A percentile compares a stretch with the other conserved stretches of the same genome.
phyloP scores from a whole-genome alignment of 2,329 filamentous ascomycete species.

The Fusarium verticillioides region DNA sequence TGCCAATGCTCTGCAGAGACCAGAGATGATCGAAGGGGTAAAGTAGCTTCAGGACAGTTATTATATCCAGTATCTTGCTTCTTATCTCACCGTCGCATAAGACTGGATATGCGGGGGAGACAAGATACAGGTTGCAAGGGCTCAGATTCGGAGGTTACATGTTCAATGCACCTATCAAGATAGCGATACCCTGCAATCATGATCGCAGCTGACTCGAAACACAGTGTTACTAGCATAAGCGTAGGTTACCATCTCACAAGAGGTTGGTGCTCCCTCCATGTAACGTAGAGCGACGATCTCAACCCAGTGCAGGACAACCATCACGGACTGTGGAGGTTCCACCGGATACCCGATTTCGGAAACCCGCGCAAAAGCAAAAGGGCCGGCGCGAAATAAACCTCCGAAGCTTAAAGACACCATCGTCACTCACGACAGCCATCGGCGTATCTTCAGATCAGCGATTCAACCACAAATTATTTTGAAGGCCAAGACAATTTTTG shows the following conservation, averaged over 20 bases:
- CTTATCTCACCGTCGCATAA: not conserved
- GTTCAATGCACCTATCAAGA: not conserved
- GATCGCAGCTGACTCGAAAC: not conserved
- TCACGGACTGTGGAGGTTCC: not conserved
- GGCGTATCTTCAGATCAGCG: fast-evolving
- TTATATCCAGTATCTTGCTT: not conserved
- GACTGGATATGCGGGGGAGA: not conserved
- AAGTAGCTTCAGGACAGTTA: too few relatives aligned
- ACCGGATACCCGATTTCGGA: conserved; percentile 3
- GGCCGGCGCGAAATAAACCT: not conserved
- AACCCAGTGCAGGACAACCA: not conserved
- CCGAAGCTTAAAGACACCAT: not conserved
- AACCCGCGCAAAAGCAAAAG: not conserved
- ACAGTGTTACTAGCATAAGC: not conserved
- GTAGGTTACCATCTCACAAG: not conserved
- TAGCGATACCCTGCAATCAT: not conserved
- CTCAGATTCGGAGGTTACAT: conserved; percentile 3
- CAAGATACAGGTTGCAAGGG: not conserved
- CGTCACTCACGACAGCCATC: not conserved
- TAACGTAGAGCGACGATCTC: conserved; percentile 6
- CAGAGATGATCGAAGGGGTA: too few relatives aligned
- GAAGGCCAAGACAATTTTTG: fast-evolving
- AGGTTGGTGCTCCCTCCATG: not conserved
- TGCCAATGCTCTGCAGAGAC: too few relatives aligned
- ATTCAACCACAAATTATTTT: fast-evolving